Evolutionary conservation across 768 basidiomycete species (phyloP).

Genomic region (Cytidiella melzeri): DNA sequence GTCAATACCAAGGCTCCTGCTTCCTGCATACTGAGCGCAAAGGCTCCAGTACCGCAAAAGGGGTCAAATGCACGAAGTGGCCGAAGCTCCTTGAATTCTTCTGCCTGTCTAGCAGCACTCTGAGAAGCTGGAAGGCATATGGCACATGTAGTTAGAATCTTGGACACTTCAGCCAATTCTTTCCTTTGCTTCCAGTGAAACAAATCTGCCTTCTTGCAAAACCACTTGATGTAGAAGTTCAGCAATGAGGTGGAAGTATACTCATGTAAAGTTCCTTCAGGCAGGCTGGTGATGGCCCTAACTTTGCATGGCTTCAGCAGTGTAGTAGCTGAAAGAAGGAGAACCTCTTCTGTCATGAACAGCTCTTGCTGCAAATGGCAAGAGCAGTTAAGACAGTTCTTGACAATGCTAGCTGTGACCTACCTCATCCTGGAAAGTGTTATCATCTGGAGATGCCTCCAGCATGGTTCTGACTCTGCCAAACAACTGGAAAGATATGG

Average conservation of each 20-base stretch:
- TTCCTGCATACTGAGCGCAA: conserved; percentile 51
- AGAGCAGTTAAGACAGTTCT: neutral
- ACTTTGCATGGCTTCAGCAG: conserved; percentile 48
- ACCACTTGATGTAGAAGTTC: conserved; percentile 53
- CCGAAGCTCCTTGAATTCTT: conserved; percentile 28
- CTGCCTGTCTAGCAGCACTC: conserved; percentile 26
- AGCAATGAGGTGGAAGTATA: conserved; percentile 48
- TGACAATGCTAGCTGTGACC: conserved; percentile 8
- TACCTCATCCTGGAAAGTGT: conserved; percentile 53
- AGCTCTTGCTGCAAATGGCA: conserved; percentile 46
- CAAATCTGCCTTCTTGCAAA: too few species aligned
- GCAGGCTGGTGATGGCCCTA: conserved; percentile 28
- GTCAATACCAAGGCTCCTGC: conserved; percentile 51
- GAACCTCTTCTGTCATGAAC: conserved; percentile 48
- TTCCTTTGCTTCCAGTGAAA: conserved; percentile 33
- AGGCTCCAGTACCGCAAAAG: conserved; percentile 50
- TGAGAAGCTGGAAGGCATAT: conserved; percentile 32
- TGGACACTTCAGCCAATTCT: conserved; percentile 28
- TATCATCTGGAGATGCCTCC: conserved; percentile 21
- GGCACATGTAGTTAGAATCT: conserved; percentile 31
- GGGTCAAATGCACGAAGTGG: conserved; percentile 34
- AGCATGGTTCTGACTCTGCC: conserved; percentile 41
- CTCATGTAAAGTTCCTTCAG: conserved; percentile 3
- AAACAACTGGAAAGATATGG: conserved; percentile 31
- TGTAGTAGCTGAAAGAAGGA: conserved; percentile 27